Base-by-base conservation (phyloP, 164 flowering plant species). In the Dillenia turbinata region DNA sequence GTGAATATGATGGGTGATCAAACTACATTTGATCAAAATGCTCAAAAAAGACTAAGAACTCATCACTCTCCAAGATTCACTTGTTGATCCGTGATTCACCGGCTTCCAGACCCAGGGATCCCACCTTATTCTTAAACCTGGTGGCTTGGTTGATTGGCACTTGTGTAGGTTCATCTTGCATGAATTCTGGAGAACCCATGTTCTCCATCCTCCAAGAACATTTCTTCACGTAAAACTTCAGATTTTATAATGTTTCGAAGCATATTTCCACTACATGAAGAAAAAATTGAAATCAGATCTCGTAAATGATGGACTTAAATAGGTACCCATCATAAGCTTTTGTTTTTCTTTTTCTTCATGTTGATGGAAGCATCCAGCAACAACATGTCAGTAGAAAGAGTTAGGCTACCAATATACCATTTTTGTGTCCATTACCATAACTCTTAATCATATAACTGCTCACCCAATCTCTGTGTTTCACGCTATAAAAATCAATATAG, bases 111-210 rank as follows among this genome's bases (percentile, higher is more conserved):
- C 44, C 59, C 9, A 61, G 52, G 47, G 11, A 61, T 15, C 62
- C 71, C 26, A 58, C 63, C 59, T 19, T 14, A 49, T 33, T 50
- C 33, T 53, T 3, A 57, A 61, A 49, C 40, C 60, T 40, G 49
- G 53, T 54, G 56, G 71, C 40, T 44, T 40, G 33, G 43, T 22
- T 26, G 57, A 17, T 60, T 10, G 65, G 63, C 19, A 57, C 44
- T 9, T 19, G 0, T 16, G 54, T 43, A 59, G 45, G 63, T 53
- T 66, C 74, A 46, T 66, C 69, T 52, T 50, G 66, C 62, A 58
- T 62, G 52, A 52, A 62, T 57, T 60, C 54, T 66, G n/a, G 74
- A 70, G 45, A 58, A 58, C 47, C 66, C 63, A 49, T 56, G 53
- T 44, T 63, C 70, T 22, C 63, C 54, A 58, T 66, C 74, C 14